These are phyloP conservation scores for Yamadazyma siamensis DNA, from an alignment of 1,139 yeast species.

Conservation along the genomic window DNA sequence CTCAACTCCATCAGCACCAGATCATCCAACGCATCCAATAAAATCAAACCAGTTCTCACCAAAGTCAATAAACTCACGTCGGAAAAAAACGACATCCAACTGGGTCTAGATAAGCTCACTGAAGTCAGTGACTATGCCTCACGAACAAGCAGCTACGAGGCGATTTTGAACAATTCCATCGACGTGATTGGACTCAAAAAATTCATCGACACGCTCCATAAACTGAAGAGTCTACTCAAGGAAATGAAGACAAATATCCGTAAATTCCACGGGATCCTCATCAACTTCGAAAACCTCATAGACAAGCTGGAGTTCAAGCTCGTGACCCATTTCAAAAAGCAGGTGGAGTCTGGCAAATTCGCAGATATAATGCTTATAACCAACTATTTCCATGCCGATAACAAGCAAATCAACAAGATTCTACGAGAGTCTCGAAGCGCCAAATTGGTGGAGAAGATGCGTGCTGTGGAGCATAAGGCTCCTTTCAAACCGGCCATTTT, in stretches of 20 bases:
- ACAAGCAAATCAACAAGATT: slow-evolving; percentile 35
- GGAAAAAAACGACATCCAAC: slow-evolving; percentile 57
- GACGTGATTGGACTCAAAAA: slow-evolving; percentile 36
- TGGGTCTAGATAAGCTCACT: slow-evolving; percentile 56
- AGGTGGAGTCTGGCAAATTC: slow-evolving; percentile 15
- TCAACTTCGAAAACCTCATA: slow-evolving; percentile 44
- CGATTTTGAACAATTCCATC: slow-evolving; percentile 34
- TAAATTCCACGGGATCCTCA: slow-evolving; percentile 48
- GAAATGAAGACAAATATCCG: slow-evolving; percentile 40
- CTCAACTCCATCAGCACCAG: slow-evolving; percentile 53
- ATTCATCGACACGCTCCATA: slow-evolving; percentile 36
- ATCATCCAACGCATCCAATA: slow-evolving; percentile 59
- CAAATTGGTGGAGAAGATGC: slow-evolving; percentile 42
- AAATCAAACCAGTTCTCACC: slow-evolving; percentile 68
- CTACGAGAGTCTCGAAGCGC: slow-evolving; percentile 47
- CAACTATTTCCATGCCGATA: slow-evolving; percentile 37
- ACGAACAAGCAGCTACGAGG: slow-evolving; percentile 52
- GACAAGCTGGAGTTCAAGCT: slow-evolving; percentile 44
- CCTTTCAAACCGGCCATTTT: slow-evolving; percentile 10
- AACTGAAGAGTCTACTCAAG: slow-evolving; percentile 28
- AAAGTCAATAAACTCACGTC: slow-evolving; percentile 57
- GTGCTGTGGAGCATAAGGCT: slow-evolving; percentile 19
- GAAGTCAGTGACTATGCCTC: slow-evolving; percentile 67
- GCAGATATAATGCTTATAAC: slow-evolving; percentile 31
- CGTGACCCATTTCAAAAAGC: slow-evolving; percentile 30